Evolutionary conservation across 306 rosid genomes (phyloP), one percentile per base, ranked within the genome.

Genomic region (Dryas alaskensis): DNA sequence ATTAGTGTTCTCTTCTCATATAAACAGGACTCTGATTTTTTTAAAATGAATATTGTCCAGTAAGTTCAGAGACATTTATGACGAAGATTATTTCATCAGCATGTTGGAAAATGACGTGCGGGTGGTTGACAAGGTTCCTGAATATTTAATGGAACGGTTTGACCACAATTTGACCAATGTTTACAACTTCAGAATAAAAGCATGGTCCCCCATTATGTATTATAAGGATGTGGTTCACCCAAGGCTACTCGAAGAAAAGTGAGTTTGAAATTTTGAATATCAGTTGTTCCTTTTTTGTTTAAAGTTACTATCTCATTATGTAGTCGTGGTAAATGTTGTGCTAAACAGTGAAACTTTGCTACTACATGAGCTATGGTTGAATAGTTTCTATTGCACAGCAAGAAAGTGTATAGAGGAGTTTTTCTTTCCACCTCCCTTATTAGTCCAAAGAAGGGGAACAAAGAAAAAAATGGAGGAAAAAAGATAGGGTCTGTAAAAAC

Each of bases 181-280:
- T 69, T 85, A 86, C 92, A 94, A 94, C 89, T 94, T 94, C 90
- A 92, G 92, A 78, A 87, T 94, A 76, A 94, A 94, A 84, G 99
- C 99, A 49, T 90, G 96, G 92, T 88, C 99, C 16, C 76, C 99
- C 75, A 82, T 92, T 82, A 81, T 84, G 60, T 92, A 89, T 78
- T 94, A 94, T 76, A 81, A 69, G 81, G 99, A 94, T 61, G 84
- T 82, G 13, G 94, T 94, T 45, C 97, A 92, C 68, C 99, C 99
- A 45, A 87, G 84, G 85, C 84, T 94, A 77, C 96, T 94, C 77
- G 99, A 94, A 82, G 99, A 94, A 85, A 82, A 81, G 99, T 94
- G 85, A 89, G 96, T 81, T 69, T 39, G 86, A 88, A 81, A 76
- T 79, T 80, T 66, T n/a, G 13, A 62, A 73, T 70, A 64, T 66